phyloP scores from a whole-genome alignment of 1,139 yeast species.

The Lodderomyces parapsilosis region DNA sequence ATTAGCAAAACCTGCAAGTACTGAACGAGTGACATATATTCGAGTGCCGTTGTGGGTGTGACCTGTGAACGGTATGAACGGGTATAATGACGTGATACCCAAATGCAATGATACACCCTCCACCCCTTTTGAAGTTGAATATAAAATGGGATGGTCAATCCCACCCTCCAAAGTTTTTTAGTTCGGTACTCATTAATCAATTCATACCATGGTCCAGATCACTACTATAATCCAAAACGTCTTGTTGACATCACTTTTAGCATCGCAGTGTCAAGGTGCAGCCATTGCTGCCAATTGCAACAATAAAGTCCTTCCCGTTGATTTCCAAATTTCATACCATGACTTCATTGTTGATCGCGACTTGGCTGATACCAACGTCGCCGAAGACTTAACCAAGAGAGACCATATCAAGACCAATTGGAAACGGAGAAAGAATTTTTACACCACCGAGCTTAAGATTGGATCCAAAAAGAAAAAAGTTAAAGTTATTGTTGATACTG shows the following conservation, averaged over 20 bases:
- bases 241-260: background rate
- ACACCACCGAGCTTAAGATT: conserved; percentile 38
- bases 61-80: background rate
- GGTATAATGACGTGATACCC: background rate
- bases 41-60: background rate
- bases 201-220: background rate
- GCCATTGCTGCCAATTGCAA: background rate
- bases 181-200: background rate
- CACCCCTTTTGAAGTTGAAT: background rate
- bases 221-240: background rate
- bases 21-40: background rate
- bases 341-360: background rate
- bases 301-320: background rate
- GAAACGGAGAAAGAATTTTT: conserved; percentile 16
- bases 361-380: background rate
- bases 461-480: conserved; percentile 33
- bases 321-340: background rate
- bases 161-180: background rate
- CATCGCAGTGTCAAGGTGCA: background rate
- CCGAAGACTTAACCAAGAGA: background rate
- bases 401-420: background rate
- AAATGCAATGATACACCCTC: background rate
- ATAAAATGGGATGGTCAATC: background rate
- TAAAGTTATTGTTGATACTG: conserved; percentile 43
- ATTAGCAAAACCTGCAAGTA: too few relatives aligned